phyloP scores from a whole-genome alignment of 495 filamentous ascomycete genomes.

The Penicillium pancosmium region DNA sequence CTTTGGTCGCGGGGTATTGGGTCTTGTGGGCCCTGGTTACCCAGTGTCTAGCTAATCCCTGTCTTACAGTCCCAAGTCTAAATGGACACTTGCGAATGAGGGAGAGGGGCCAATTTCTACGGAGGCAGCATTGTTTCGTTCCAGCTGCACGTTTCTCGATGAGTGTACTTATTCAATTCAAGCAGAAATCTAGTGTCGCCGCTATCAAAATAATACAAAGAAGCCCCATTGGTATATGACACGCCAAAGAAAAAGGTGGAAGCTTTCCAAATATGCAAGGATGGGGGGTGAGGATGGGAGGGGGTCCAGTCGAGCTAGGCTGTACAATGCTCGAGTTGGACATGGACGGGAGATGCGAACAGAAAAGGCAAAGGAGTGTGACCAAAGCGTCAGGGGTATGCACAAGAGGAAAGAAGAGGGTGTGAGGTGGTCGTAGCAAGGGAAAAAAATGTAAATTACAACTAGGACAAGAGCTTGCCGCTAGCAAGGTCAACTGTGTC shows the following conservation, averaged over 20 bases:
- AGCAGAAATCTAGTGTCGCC: neutral
- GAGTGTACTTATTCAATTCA: neutral
- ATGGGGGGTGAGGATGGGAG: slow-evolving; percentile 10
- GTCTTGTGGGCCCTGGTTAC: no score
- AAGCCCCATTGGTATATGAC: slow-evolving; percentile 25
- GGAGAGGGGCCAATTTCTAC: no score
- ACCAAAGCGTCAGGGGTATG: slow-evolving; percentile 13
- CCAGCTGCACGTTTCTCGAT: neutral
- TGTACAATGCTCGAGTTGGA: slow-evolving; percentile 28
- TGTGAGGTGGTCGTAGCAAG: slow-evolving; percentile 1
- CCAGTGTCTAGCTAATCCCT: no score
- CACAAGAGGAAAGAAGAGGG: slow-evolving; percentile 10
- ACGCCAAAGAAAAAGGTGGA: slow-evolving; percentile 7
- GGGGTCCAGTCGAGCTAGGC: slow-evolving; percentile 15
- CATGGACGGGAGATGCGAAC: slow-evolving; percentile 13
- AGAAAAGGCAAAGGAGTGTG: neutral
- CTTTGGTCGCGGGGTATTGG: neutral
- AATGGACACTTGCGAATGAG: no score
- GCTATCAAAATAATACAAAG: slow-evolving; percentile 3
- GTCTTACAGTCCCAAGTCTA: no score
- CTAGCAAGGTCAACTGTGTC: slow-evolving; percentile 67
- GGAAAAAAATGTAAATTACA: slow-evolving; percentile 18
- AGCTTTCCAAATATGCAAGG: slow-evolving; percentile 21
- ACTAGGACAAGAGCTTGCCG: slow-evolving; percentile 53
- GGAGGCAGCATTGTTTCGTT: neutral